These are phyloP conservation scores for Phytophthora hybrid DNA, from an alignment of 352 stramenopile species.

Conservation along the genomic window DNA sequence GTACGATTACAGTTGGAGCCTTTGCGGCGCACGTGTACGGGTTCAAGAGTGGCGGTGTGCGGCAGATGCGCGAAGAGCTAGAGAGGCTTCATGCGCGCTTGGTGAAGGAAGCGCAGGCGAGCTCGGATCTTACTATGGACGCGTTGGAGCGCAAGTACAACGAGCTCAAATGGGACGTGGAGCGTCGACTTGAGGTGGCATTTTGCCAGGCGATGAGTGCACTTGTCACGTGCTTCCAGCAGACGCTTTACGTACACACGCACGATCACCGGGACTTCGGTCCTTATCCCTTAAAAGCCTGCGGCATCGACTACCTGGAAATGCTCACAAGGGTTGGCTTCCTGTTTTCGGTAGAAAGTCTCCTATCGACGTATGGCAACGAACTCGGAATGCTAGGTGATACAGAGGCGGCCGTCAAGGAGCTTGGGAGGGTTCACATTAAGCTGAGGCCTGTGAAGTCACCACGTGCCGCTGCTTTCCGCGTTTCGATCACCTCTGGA, in stretches of 20 bases:
- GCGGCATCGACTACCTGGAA: conserved; percentile 74
- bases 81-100: conserved; percentile 59
- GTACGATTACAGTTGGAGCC: conserved; percentile 81
- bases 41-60: conserved; percentile 80
- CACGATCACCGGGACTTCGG: conserved; percentile 57
- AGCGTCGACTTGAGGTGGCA: conserved; percentile 83
- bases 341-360: conserved; percentile 84
- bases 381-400: conserved; percentile 88
- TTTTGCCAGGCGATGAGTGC: conserved; percentile 86
- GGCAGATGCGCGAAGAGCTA: conserved; percentile 77
- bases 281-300: conserved; percentile 41
- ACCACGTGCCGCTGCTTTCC: conserved; percentile 67
- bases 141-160: conserved; percentile 81
- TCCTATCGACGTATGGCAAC: conserved; percentile 88
- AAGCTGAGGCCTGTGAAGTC: conserved; percentile 76
- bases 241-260: conserved; percentile 84
- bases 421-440: conserved; percentile 73
- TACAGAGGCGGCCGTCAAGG: conserved; percentile 82
- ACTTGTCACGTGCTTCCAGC: conserved; percentile 87
- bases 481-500: conserved; percentile 74
- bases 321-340: conserved; percentile 76
- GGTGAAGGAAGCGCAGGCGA: conserved; percentile 61
- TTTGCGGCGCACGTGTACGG: conserved; percentile 89
- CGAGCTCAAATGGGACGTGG: conserved; percentile 86
- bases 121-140: conserved; percentile 79